Evolutionary conservation across 2,329 filamentous ascomycete genomes (phyloP), one percentile per base, ranked within the genome.

Genomic region (Elsinoe australis): DNA sequence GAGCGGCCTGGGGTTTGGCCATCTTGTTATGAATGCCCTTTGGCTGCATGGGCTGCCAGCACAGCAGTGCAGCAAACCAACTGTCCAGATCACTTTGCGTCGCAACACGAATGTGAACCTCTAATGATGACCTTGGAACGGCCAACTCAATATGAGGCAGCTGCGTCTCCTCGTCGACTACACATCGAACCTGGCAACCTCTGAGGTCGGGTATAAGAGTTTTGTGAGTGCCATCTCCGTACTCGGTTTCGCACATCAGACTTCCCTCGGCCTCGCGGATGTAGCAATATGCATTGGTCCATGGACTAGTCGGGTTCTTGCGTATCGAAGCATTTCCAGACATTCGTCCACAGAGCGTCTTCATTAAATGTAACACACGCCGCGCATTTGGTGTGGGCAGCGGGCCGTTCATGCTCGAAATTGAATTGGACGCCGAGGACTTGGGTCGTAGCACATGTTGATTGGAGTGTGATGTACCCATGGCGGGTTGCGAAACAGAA

Each of bases 61-160:
- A 87, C 24, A 90, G 71, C 35, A 92, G 65, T 5, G 85, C 85
- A 10, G 86, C 86, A 49, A 89, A 77, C 86, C 86, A 92, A 17
- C 82, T 71, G 56, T 90, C 84, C 54, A 83, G 78, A 58, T 90
- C 84, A 15, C 80, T 76, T 24, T 75, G 65, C 2, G 74, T 73
- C 6, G 77, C 63, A 10, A 86, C 83, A 28, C 81, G 76, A 50
- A 92, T 67, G 47, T 83, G 69, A 34, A 87, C 68, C 54, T 85
- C 76, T 18, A 79, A 63, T 5, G 74, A 74, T 19, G 73, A 71
- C 35, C 76, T 72, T 47, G 74, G 69, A 47, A 73, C 44, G 70
- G 77, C 63, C 29, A 75, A 65, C 53, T 74, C 69, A 44, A 75
- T 68, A 53, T 72, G 72, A 10, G 71, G 69, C 22, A 69, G 69